Base-by-base conservation (phyloP, 345 rosid genomes). In the Lepidium sativum region DNA sequence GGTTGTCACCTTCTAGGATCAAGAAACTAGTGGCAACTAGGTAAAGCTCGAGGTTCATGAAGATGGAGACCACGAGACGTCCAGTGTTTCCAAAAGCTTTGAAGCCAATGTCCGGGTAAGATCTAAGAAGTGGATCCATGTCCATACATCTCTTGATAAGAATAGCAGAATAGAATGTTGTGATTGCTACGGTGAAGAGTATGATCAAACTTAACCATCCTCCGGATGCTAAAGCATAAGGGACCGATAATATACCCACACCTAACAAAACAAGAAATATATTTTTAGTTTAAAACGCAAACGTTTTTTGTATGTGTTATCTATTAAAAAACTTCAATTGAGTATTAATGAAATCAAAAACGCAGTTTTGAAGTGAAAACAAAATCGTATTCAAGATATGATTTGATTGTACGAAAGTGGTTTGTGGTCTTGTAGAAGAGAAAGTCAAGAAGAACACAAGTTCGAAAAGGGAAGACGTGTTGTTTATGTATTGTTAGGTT, bases 1-100 rank as follows among this genome's bases (percentile, higher is more conserved):
- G 74, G 70, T 92, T 92, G 51, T 92, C 98, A 2, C 95, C 98
- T 84, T 92, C 96, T 9, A 92, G 76, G 39, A 92, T 89, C 73
- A 92, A 69, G 80, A 92, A 92, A 5, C 97, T 92, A 0, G 89
- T 89, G 0, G 92, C 87, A 0, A 92, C 95, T 20, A 89, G 57
- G 78, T 82, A 92, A 63, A 92, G 98, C 80, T 89, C 97, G 0
- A 72, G 32, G 38, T 89, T 78, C 89, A 89, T 87, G 77, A 89
- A 80, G 52, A 84, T 53, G 0, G 88, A 81, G 25, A 80, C 72
- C 9, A 89, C 6, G 2, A 83, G 0, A 57, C 84, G 83, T 56
- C 98, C 98, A 15, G 71, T 79, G 21, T 61, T 80, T 6, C 97
- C 98, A 45, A 92, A 89, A 47, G 98, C 98, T 13, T 61, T 80